Base-by-base conservation (phyloP, 768 basidiomycete genomes). In the Sistotremastrum suecicum region DNA sequence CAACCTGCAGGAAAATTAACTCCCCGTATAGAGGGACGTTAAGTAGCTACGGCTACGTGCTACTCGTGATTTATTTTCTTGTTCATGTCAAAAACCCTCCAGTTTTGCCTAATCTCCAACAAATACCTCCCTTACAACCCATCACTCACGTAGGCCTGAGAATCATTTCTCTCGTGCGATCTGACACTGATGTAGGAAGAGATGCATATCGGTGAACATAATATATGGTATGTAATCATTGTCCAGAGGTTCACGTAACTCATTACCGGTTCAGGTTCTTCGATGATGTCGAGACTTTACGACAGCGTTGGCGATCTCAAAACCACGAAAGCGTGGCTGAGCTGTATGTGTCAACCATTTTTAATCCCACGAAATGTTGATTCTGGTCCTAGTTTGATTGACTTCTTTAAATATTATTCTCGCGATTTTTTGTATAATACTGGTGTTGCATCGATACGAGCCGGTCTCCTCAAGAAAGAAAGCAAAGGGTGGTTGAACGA, bases 11-110 rank as follows among this genome's bases (percentile, higher is more conserved):
- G 65, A 92, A 95, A 78, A 95, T 99, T 63, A 99, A 99, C 64
- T 95, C 91, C 43, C 91, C 94, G 7, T 99, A 98, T 64, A 80
- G 88, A 56, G 94, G 94, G 50, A 98, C 94, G 1, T 70, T 99
- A 44, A 92, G 88, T 46, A 94, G 91, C 45, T 97, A 99, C 60
- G 94, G 94, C 52, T 97, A 94, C 66, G 92, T 94, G 53, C 74
- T 99, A 44, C 83, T 99, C 63, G 94, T 97, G 61, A 88, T 99
- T 56, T 95, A 92, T 67, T 99, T 90, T 66, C 76, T 98, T 44
- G 80, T 92, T 40, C 95, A 99, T 62, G 91, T 98, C 67, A 94
- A 95, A 69, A 88, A 88, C 53, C 92, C 94, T 46, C 87, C 92
- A 29, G 87, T 99, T 38, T 71, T 99, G 49, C 94, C 94, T 53